A percentile compares a stretch with the other conserved stretches of the same genome.
Evolutionary conservation across 2,329 filamentous ascomycete genomes (phyloP).

Genomic region (Ceratocystis harringtonii): DNA sequence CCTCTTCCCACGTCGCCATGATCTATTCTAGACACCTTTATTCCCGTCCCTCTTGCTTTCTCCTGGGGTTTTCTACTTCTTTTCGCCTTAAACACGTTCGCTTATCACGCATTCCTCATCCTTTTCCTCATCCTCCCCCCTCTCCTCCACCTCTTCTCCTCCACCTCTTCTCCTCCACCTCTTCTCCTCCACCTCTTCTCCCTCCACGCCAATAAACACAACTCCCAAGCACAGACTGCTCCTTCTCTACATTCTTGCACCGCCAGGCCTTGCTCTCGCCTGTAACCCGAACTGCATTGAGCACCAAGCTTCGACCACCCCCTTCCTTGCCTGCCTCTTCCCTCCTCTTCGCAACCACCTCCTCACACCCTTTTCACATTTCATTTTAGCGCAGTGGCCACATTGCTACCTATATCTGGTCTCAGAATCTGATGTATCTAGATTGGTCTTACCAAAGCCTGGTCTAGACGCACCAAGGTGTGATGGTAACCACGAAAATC

Average conservation of each 20-base stretch:
- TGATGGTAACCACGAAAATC: not conserved
- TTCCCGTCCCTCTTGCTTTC: not conserved
- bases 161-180: not conserved
- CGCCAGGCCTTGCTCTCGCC: not conserved
- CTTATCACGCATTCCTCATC: conserved; percentile 1
- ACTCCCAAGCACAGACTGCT: not conserved
- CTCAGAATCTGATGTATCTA: too few relatives aligned
- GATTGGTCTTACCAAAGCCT: not conserved
- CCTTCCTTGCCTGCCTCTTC: too few relatives aligned
- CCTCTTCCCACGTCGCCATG: not conserved
- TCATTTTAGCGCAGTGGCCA: not conserved
- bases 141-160: not conserved
- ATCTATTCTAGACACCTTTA: not conserved
- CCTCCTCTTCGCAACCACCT: not conserved
- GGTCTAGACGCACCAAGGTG: not conserved
- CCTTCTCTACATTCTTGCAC: not conserved
- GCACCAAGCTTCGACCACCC: not conserved
- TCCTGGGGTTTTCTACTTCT: not conserved
- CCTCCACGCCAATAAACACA: not conserved
- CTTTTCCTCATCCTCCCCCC: not conserved
- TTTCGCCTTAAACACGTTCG: not conserved
- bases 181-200: not conserved
- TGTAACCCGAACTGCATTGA: conserved; percentile 1
- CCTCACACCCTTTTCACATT: not conserved
- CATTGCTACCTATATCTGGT: conserved; percentile 2